These are phyloP conservation scores for Phytophthora palmivora DNA, from an alignment of 352 stramenopile species.

Conservation along the genomic window DNA sequence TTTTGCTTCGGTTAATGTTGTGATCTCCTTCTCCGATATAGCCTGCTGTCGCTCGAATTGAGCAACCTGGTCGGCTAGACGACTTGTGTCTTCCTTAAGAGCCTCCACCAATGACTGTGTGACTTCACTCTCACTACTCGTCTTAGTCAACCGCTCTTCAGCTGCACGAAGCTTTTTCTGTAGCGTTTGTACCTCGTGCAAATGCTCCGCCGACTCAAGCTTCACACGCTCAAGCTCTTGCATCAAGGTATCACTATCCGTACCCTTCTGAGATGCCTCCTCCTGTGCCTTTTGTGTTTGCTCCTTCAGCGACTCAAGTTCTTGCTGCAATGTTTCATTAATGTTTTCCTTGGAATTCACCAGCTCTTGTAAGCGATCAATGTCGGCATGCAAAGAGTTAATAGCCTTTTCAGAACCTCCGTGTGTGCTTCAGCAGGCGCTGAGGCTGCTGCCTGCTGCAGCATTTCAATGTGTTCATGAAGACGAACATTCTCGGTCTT, in stretches of 20 bases:
- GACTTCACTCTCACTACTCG: conserved; percentile 25
- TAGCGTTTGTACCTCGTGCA: conserved; percentile 49
- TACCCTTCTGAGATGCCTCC: conserved; percentile 15
- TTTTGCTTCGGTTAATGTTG: conserved; percentile 29
- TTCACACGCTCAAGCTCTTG: conserved; percentile 74
- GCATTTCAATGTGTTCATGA: neutral
- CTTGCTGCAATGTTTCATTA: conserved; percentile 35
- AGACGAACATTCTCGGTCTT: neutral
- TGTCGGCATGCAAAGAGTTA: conserved; percentile 24
- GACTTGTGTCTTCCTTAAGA: conserved; percentile 44
- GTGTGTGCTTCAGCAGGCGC: conserved; percentile 6
- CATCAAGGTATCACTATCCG: conserved; percentile 36
- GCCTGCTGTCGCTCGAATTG: conserved; percentile 36
- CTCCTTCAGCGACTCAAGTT: conserved; percentile 34
- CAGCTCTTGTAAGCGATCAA: conserved; percentile 23
- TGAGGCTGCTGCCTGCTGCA: conserved; percentile 21
- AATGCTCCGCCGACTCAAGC: conserved; percentile 52
- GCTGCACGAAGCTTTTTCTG: conserved; percentile 44
- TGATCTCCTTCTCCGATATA: conserved; percentile 32
- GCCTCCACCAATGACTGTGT: conserved; percentile 37
- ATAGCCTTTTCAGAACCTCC: conserved; percentile 14
- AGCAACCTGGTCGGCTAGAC: conserved; percentile 42
- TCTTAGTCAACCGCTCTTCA: conserved; percentile 33
- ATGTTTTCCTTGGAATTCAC: conserved; percentile 26
- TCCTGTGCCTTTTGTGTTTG: conserved; percentile 25